Evolutionary conservation across 495 filamentous ascomycete species (phyloP), one percentile per base, ranked within the genome.

Genomic region (Penicillium chermesinum): DNA sequence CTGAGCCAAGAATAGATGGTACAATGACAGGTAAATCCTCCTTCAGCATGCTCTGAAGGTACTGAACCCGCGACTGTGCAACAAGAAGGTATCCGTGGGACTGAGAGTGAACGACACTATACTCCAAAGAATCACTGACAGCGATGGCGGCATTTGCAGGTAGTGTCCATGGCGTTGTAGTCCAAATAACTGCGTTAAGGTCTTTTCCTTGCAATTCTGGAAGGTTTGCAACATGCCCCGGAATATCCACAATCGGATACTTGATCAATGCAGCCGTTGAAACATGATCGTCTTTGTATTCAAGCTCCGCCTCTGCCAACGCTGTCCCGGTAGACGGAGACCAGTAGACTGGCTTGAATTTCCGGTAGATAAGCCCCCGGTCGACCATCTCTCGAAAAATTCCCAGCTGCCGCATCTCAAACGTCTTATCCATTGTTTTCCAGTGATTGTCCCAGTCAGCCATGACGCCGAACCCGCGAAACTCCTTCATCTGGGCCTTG

Each of bases 91-190:
- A 74, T 27, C 82, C 81, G 33, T 78, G 63, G 6, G 47, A 63
- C 2, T 73, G 71, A 9, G 78, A 74, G 50, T 76, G 63, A 27
- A 94, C 67, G 42, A 96, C 69, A 19, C 70, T 68, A 64, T 99
- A 99, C 40, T 83, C 73, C 49, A 96, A 52, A 13, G 83, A 79
- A 2, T 79, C 61, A 52, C 85, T 77, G 20, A 97, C 74, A 6
- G 88, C 90, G 63, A 99, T 88, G 2, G 86, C 91, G 54, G 79
- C 78, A 62, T 99, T 99, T 14, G 94, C 89, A 2, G 93, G 94
- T 2, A 99, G 71, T 0, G 93, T 97, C 93, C 93, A 99, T 1
- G 93, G 94, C 2, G 91, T 97, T 0, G 93, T 99, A 7, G 93
- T 99, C 93, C 93, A 99, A 48, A 96, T 86, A 19, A 93, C 81